phyloP scores from a whole-genome alignment of 2,329 filamentous ascomycete species.

The Nemania diffusa region DNA sequence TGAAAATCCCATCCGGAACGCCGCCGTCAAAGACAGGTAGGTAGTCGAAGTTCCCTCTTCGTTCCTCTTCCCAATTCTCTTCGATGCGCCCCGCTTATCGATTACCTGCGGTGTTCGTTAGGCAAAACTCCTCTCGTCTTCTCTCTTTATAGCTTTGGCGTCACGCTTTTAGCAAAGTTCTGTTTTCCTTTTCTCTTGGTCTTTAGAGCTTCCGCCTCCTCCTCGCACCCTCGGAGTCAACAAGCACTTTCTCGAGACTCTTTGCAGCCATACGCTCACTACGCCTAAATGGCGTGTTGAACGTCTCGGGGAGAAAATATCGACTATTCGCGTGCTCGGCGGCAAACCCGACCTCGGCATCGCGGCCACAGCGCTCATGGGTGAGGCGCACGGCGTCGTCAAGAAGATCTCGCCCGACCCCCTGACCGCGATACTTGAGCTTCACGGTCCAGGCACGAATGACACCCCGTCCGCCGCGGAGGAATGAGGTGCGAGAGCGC shows the following conservation, averaged over 20 bases:
- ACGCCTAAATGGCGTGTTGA: conserved; percentile 69
- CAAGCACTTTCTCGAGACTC: conserved; percentile 62
- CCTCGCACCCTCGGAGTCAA: conserved; percentile 56
- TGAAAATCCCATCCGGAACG: conserved; percentile 19
- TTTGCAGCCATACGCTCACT: conserved; percentile 67
- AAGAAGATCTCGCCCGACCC: conserved; percentile 77
- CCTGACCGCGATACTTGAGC: conserved; percentile 73
- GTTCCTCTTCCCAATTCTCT: not conserved
- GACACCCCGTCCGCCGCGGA: conserved; percentile 71
- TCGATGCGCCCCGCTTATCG: not conserved
- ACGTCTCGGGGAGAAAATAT: conserved; percentile 69
- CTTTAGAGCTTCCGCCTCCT: conserved; percentile 29
- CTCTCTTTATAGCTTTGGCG: not conserved
- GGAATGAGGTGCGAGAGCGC: conserved; percentile 49
- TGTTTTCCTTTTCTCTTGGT: not conserved
- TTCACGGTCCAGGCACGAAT: conserved; percentile 86
- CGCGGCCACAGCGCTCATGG: conserved; percentile 74
- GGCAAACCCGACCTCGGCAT: conserved; percentile 76
- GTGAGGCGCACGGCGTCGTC: conserved; percentile 77
- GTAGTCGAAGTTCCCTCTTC: not conserved
- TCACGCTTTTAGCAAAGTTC: not conserved
- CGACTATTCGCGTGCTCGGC: conserved; percentile 79
- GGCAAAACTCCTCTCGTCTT: not conserved
- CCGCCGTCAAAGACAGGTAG: conserved; percentile 13
- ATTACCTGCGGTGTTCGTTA: not conserved